Conservation (phyloP, 1,139 yeast species). For the Kodamaea arcana region DNA sequence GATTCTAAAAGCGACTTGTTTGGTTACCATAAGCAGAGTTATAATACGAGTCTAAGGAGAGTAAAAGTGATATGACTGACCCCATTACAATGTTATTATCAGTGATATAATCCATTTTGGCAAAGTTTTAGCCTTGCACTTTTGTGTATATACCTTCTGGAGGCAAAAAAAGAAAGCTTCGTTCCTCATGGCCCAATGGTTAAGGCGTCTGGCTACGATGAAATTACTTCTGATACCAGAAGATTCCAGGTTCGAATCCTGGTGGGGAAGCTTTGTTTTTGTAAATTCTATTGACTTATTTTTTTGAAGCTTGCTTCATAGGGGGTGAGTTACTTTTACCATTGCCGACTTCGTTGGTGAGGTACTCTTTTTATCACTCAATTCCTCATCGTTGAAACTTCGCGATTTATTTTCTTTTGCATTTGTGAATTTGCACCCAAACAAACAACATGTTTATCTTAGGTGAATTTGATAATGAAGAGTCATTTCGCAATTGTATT, state of each 20-base stretch:
- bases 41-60: not conserved
- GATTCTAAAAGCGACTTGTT: not conserved
- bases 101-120: too few relatives aligned
- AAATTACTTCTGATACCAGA: constrained; percentile 67
- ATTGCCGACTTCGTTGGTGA: too few relatives aligned
- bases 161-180: constrained; percentile 32
- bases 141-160: too few relatives aligned
- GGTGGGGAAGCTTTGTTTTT: constrained; percentile 76
- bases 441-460: not conserved
- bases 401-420: not conserved
- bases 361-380: too few relatives aligned
- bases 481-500: constrained; percentile 7
- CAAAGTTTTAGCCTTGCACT: too few relatives aligned
- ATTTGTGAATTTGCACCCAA: not conserved
- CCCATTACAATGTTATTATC: too few relatives aligned
- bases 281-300: not conserved
- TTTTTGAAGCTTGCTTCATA: too few relatives aligned
- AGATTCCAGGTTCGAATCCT: constrained; percentile 95
- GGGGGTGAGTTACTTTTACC: not conserved
- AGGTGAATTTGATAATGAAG: constrained; percentile 6
- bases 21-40: not conserved
- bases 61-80: not conserved
- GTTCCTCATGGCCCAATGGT: constrained; percentile 91
- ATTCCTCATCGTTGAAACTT: too few relatives aligned
- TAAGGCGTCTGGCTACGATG: constrained; percentile 90